These are phyloP conservation scores for Lophium mytilinum DNA, from an alignment of 495 filamentous ascomycete species.

Conservation along the genomic window DNA sequence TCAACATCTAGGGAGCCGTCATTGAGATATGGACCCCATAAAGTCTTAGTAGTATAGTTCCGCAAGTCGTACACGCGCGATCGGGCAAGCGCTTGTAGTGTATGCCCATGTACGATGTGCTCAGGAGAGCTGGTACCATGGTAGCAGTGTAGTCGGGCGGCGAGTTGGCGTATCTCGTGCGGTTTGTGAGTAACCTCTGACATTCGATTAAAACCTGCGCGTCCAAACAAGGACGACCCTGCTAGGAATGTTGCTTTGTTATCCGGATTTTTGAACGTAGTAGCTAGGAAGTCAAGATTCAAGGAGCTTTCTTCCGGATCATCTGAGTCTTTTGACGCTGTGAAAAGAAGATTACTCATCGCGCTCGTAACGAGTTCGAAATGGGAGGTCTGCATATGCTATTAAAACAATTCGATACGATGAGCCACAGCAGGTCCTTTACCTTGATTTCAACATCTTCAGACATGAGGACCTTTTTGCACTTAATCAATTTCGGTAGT, in stretches of 20 bases:
- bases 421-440: background rate
- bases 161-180: slow-evolving; percentile 41
- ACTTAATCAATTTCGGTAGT: slow-evolving; percentile 41
- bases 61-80: slow-evolving; percentile 58
- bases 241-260: slow-evolving; percentile 10
- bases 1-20: slow-evolving; percentile 48
- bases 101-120: no score
- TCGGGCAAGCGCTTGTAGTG: slow-evolving; percentile 41
- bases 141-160: slow-evolving; percentile 55
- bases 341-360: slow-evolving; percentile 24
- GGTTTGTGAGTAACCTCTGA: slow-evolving; percentile 6
- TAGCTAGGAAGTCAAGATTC: slow-evolving; percentile 29
- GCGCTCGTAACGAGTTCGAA: slow-evolving; percentile 17
- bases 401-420: background rate
- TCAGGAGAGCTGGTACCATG: slow-evolving; percentile 38
- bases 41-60: slow-evolving; percentile 45
- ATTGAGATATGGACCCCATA: slow-evolving; percentile 56
- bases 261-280: slow-evolving; percentile 23
- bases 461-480: slow-evolving; percentile 38
- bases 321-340: slow-evolving; percentile 4
- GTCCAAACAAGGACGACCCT: slow-evolving; percentile 46
- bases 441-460: slow-evolving; percentile 34
- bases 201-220: slow-evolving; percentile 31
- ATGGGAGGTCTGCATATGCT: slow-evolving; percentile 10
- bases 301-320: slow-evolving; percentile 13